These are phyloP conservation scores for Cupressus sempervirens DNA, from an alignment of 75 land plant species.

Conservation along the genomic window DNA sequence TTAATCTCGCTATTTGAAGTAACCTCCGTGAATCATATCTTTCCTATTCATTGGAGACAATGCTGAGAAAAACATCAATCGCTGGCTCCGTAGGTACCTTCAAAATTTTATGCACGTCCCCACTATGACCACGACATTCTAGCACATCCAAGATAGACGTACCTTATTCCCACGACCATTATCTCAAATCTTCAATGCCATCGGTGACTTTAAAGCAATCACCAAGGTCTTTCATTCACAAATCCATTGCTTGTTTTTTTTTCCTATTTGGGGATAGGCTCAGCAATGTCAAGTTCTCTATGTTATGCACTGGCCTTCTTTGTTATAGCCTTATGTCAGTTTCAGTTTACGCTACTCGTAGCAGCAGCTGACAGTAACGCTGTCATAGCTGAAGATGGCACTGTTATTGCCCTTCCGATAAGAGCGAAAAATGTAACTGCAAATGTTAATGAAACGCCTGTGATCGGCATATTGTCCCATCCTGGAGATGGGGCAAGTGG, in stretches of 20 bases:
- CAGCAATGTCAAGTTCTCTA: neutral
- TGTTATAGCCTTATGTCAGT: neutral
- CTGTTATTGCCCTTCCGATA: neutral
- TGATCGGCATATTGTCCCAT: constrained; percentile 80
- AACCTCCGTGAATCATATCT: too few relatives aligned
- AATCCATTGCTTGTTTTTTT: neutral
- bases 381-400: neutral
- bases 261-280: neutral
- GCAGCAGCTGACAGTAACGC: neutral
- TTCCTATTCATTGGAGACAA: too few relatives aligned
- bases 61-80: too few relatives aligned
- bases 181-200: too few relatives aligned
- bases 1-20: too few relatives aligned
- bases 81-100: too few relatives aligned
- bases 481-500: constrained; percentile 81
- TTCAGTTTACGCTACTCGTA: neutral
- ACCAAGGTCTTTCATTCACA: too few relatives aligned
- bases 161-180: too few relatives aligned
- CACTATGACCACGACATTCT: too few relatives aligned
- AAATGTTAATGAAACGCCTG: constrained; percentile 40
- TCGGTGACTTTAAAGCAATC: too few relatives aligned
- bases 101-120: too few relatives aligned
- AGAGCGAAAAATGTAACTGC: neutral
- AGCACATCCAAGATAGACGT: too few relatives aligned
- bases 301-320: neutral